A percentile compares a stretch with the other conserved stretches of the same genome.
These are phyloP conservation scores for Malania oleifera DNA, from an alignment of 164 flowering plant species.

Conservation along the genomic window DNA sequence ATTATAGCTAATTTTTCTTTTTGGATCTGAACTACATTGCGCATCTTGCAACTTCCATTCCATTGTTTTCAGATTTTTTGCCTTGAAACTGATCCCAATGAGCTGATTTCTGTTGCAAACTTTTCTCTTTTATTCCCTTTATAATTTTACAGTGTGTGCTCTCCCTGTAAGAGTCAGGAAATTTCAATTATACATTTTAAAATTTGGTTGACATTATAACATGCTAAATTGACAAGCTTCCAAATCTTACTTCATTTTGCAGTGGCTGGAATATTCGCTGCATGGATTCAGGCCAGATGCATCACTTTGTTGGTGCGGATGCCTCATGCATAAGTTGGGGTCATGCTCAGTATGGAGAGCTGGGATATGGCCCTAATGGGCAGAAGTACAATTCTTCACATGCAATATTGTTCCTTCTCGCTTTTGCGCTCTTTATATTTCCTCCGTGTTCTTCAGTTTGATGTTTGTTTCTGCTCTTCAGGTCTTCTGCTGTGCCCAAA, in stretches of 20 bases:
- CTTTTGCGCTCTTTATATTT: not conserved
- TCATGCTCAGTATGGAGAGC: constrained; percentile 79
- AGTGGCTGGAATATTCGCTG: constrained; percentile 98
- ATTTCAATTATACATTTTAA: not conserved
- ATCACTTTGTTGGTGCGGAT: constrained; percentile 92
- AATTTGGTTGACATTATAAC: not conserved
- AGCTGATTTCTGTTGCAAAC: too few species aligned
- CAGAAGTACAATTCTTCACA: constrained; percentile 55
- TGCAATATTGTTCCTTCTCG: not conserved
- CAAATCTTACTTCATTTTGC: constrained; percentile 5
- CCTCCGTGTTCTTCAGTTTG: not conserved
- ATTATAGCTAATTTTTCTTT: too few species aligned
- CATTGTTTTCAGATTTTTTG: too few species aligned
- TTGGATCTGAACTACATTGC: too few species aligned
- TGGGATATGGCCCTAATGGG: constrained; percentile 88
- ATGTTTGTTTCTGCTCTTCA: constrained; percentile 20
- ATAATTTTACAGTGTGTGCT: too few species aligned
- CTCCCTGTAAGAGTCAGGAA: too few species aligned
- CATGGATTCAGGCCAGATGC: constrained; percentile 91
- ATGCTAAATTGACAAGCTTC: not conserved
- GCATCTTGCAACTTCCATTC: too few species aligned
- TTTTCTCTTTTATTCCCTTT: too few species aligned
- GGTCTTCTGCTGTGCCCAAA: constrained; percentile 89
- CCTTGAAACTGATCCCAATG: too few species aligned
- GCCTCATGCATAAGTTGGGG: constrained; percentile 99